Percentiles rank a stretch among this genome's conserved stretches.
Conservation (phyloP, 176 grass and related monocot genomes). For the Bromus sterilis region DNA sequence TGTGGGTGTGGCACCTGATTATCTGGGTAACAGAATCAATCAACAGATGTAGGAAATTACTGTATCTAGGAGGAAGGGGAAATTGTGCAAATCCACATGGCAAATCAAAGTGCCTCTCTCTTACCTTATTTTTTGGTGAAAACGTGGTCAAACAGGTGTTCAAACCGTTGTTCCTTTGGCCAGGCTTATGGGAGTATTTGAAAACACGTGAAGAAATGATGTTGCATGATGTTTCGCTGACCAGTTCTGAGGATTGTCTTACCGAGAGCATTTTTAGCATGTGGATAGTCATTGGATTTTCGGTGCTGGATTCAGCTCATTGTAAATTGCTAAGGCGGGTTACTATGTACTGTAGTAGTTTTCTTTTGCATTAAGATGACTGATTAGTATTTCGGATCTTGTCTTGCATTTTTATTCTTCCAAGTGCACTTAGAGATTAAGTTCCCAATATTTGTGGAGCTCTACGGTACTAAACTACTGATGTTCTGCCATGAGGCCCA, state of each 20-base stretch:
- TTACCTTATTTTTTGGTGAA: background rate
- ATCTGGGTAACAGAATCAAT: background rate
- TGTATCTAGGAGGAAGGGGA: background rate
- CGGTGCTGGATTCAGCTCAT: background rate
- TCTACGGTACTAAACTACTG: background rate
- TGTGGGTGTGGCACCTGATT: no score
- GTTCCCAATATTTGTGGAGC: background rate
- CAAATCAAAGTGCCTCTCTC: background rate
- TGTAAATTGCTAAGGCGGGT: background rate
- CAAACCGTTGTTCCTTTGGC: background rate
- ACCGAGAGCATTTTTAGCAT: background rate
- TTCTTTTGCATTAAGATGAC: background rate
- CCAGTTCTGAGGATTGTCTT: background rate
- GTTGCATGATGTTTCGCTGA: background rate
- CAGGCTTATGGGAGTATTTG: background rate
- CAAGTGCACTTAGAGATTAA: background rate
- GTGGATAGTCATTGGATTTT: background rate
- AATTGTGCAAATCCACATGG: background rate
- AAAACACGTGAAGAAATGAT: background rate
- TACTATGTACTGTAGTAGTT: background rate
- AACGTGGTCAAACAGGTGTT: background rate
- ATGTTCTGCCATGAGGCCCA: background rate
- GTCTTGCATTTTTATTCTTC: background rate
- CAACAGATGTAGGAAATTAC: background rate
- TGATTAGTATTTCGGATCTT: background rate